A percentile compares a stretch with the other conserved stretches of the same genome.
phyloP scores from a whole-genome alignment of 164 flowering plant species.

The Stephania cephalantha region DNA sequence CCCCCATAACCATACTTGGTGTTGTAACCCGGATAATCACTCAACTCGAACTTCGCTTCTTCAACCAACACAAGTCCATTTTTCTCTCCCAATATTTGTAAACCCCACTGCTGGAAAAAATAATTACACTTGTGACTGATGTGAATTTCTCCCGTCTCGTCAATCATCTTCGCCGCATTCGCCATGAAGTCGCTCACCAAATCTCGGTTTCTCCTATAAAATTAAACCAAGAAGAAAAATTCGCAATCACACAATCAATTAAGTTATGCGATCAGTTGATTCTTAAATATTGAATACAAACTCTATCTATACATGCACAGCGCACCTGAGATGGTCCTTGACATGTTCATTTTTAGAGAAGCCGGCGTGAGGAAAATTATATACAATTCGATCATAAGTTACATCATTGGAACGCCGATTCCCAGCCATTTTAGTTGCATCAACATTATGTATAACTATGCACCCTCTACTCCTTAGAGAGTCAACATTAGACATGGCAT shows the following conservation, averaged over 20 bases:
- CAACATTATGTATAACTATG: not conserved
- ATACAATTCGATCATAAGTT: conserved; percentile 8
- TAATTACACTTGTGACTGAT: conserved; percentile 8
- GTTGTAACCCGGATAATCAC: conserved; percentile 18
- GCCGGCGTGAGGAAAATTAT: conserved; percentile 32
- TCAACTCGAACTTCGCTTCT: conserved; percentile 4
- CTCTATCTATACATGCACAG: too few species aligned
- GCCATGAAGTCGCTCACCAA: not conserved
- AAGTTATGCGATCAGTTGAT: too few species aligned
- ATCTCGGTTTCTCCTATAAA: not conserved
- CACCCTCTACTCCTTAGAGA: not conserved
- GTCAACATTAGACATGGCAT: not conserved
- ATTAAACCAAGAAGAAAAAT: too few species aligned
- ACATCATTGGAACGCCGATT: not conserved
- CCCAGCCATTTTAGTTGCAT: conserved; percentile 7
- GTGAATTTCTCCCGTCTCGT: conserved; percentile 11
- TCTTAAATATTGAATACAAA: too few species aligned
- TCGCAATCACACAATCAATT: too few species aligned
- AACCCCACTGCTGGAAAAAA: not conserved
- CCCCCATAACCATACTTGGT: conserved; percentile 18
- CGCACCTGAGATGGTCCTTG: not conserved
- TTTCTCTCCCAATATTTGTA: not conserved
- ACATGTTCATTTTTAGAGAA: not conserved
- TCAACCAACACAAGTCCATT: conserved; percentile 4
- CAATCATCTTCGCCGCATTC: conserved; percentile 7